phyloP scores from a whole-genome alignment of 2,329 filamentous ascomycete genomes.

The Arthrobotrys conoides region DNA sequence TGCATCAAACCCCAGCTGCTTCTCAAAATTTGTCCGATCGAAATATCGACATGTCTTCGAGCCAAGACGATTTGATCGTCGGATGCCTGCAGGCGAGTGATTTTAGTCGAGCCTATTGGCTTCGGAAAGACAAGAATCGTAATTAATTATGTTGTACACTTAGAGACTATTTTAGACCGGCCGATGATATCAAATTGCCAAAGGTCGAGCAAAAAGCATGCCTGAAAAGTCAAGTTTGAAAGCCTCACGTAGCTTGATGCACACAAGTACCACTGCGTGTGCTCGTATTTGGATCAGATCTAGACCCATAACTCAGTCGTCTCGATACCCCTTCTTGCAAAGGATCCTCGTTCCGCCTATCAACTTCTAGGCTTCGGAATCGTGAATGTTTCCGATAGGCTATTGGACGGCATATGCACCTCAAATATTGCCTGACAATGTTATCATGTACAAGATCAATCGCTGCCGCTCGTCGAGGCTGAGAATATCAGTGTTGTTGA shows the following conservation, averaged over 20 bases:
- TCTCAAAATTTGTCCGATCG: not conserved
- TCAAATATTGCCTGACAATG: slow-evolving; percentile 14
- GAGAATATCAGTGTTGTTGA: slow-evolving; percentile 4
- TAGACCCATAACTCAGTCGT: slow-evolving; percentile 2
- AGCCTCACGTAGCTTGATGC: not conserved
- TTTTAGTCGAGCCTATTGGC: not conserved
- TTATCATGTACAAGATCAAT: slow-evolving; percentile 2
- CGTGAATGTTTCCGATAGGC: slow-evolving; percentile 41
- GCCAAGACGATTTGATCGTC: not conserved
- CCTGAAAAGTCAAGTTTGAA: not conserved
- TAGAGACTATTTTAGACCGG: not conserved
- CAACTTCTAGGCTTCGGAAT: not conserved
- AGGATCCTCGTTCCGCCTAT: not conserved
- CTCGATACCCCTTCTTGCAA: slow-evolving; percentile 3
- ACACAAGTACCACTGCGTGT: not conserved
- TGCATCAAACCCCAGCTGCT: not conserved
- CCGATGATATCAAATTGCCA: not conserved
- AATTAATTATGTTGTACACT: not conserved
- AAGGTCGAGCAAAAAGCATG: not conserved
- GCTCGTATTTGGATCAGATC: not conserved
- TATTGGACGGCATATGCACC: not conserved
- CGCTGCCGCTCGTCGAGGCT: not conserved
- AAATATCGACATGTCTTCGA: not conserved
- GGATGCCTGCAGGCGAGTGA: not conserved
- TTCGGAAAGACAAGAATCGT: not conserved